Base-by-base conservation (phyloP, 2,329 filamentous ascomycete genomes). In the Fusarium verrucosum region DNA sequence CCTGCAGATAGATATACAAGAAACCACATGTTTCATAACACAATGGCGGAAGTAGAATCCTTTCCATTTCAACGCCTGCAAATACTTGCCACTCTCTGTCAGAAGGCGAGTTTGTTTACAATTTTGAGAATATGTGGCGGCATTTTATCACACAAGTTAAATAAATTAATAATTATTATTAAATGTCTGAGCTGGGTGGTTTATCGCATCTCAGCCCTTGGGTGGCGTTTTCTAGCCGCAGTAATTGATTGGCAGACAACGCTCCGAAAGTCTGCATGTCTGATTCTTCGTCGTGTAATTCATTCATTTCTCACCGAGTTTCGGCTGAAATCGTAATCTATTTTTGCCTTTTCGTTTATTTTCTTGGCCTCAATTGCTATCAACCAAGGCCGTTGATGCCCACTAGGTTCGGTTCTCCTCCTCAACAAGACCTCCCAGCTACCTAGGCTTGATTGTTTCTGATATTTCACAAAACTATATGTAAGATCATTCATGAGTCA, bases 151-250 rank as follows among this genome's bases (percentile, higher is more conserved):
- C 11, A 28, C 19, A 37, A 35, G 8, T 44, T n/a, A n/a, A n/a
- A n/a, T n/a, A n/a, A n/a, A n/a, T n/a, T n/a, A n/a, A n/a, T n/a
- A n/a, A n/a, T n/a, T n/a, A n/a, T n/a, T n/a, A n/a, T n/a, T n/a
- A n/a, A n/a, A n/a, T n/a, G 43, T 40, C 50, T 56, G 16, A 13
- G 20, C 19, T 14, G 19, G 40, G n/a, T 32, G 26, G 20, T 41
- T 41, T n/a, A 26, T 53, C 25, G 47, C 37, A 25, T 19, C 11
- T 50, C 20, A 10, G 28, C 32, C 26, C 22, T 42, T 54, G 26
- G 5, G 45, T 67, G 64, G 65, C 64, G 64, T 65, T 58, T 30
- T n/a, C 38, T 32, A 40, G 40, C 37, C 54, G 60, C 60, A 65
- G 64, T 58, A 67, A 55, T 61, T 68, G 37, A 50, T 43, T 49